These are phyloP conservation scores for Diospyros lotus DNA, from an alignment of 148 eudicot species.

Conservation along the genomic window DNA sequence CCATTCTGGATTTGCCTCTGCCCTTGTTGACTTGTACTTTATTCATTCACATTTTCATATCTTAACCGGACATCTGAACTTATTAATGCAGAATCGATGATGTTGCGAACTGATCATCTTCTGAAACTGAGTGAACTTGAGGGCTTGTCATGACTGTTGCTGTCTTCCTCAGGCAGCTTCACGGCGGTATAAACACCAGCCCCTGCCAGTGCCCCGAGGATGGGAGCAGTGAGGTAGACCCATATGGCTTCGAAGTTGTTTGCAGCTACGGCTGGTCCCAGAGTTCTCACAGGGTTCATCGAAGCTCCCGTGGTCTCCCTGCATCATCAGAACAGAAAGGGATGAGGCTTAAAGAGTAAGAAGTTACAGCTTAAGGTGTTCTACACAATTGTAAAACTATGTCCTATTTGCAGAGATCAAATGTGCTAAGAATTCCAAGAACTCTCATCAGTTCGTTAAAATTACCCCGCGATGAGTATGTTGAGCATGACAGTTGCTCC, in stretches of 20 bases:
- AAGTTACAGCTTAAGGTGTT: neutral
- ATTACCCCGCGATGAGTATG: constrained; percentile 90
- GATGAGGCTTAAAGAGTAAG: neutral
- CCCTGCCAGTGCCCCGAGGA: constrained; percentile 84
- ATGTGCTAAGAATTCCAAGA: neutral
- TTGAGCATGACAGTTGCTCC: constrained; percentile 99
- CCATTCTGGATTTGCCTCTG: too few species aligned
- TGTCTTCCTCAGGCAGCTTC: constrained; percentile 68
- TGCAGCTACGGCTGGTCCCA: constrained; percentile 93
- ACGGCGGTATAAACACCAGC: constrained; percentile 81
- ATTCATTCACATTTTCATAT: neutral
- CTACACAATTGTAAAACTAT: too few species aligned
- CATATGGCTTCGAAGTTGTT: constrained; percentile 75
- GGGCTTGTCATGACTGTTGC: constrained; percentile 37
- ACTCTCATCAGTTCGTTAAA: neutral
- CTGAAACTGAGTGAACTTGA: constrained; percentile 48
- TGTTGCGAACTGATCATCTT: constrained; percentile 28
- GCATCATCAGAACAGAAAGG: constrained; percentile 7
- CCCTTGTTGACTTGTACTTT: too few species aligned
- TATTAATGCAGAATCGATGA: neutral
- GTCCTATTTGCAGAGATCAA: too few species aligned
- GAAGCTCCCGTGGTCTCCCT: constrained; percentile 87
- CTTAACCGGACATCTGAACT: neutral
- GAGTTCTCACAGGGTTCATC: constrained; percentile 95
- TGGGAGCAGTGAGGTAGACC: constrained; percentile 82